Conservation (phyloP, 768 basidiomycete genomes). For the Lentinula guzmanii region DNA sequence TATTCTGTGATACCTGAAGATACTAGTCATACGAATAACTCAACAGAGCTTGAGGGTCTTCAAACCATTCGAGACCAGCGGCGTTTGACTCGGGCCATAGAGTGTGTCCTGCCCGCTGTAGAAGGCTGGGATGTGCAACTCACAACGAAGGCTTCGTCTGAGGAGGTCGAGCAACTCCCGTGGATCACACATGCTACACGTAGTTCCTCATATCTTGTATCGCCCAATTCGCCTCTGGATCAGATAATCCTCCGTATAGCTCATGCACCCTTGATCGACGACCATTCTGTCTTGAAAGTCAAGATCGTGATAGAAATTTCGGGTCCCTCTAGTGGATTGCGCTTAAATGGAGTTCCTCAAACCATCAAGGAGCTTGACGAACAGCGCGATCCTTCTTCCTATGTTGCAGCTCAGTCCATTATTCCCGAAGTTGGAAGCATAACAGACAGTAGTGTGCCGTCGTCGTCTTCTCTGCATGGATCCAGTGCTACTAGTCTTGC, state of each 20-base stretch:
- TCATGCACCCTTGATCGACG: conserved; percentile 65
- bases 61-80: conserved; percentile 59
- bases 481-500: conserved; percentile 38
- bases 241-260: conserved; percentile 60
- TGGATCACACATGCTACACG: conserved; percentile 64
- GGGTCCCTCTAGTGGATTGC: conserved; percentile 65
- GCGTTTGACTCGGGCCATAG: conserved; percentile 69
- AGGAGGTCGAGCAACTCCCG: conserved; percentile 64
- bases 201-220: conserved; percentile 27
- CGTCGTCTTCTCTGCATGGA: conserved; percentile 51
- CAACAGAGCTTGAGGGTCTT: conserved; percentile 57
- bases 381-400: conserved; percentile 52
- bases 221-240: conserved; percentile 26
- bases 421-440: conserved; percentile 43
- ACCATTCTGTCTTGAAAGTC: conserved; percentile 78
- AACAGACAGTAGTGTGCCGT: conserved; percentile 58
- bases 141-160: conserved; percentile 65
- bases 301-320: conserved; percentile 77
- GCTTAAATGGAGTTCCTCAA: conserved; percentile 83
- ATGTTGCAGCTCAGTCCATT: conserved; percentile 53
- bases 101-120: conserved; percentile 69
- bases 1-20: conserved; percentile 81
- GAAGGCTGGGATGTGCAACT: conserved; percentile 89
- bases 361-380: conserved; percentile 59
- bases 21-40: conserved; percentile 29